Evolutionary conservation across 192 early-diverging fungal genomes (phyloP), one percentile per base, ranked within the genome.

Genomic region (Podila clonocystis): DNA sequence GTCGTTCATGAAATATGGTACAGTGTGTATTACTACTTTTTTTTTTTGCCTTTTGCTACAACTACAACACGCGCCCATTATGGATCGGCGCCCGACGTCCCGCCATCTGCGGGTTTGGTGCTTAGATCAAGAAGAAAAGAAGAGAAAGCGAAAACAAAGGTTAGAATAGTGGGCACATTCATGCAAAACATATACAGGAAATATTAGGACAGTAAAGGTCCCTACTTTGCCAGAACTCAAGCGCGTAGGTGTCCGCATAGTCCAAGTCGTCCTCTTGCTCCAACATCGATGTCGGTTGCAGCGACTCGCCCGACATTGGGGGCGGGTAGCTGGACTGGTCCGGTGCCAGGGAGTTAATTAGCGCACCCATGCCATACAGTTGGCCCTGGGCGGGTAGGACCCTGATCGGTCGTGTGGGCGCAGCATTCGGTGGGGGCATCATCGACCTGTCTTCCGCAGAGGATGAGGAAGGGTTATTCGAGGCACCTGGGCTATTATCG

Each of bases 311-410:
- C n/a, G 52, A 2, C 52, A 55, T 66, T 12, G 49, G 7, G 6
- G 45, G 24, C n/a, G 52, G 52, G n/a, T 55, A 55, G 6, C 50
- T 52, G 52, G 52, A 20, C n/a, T 34, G 24, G 12, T 41, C 24
- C 7, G 45, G 66, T 12, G 50, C 49, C 4, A 68, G 19, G 12
- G 65, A 57, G 9, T 59, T 62, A 15, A 59, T 60, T 8, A 69
- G 50, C 4, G 12, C 68, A 4, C 63, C 62, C 22, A 38, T 50
- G 19, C 75, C 75, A 45, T 77, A 77, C 22, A 77, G 68, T 19
- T 55, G 75, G 7, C 33, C 30, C 29, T 77, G 75, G 8, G 68
- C 75, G 38, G 65, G 63, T 2, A 77, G 31, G 1, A 57, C 64
- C 26, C 50, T 50, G 20, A 71, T 55, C 1, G 63, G 63, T 8